phyloP scores from a whole-genome alignment of 2,329 filamentous ascomycete genomes.

The Endocalyx cinctus region DNA sequence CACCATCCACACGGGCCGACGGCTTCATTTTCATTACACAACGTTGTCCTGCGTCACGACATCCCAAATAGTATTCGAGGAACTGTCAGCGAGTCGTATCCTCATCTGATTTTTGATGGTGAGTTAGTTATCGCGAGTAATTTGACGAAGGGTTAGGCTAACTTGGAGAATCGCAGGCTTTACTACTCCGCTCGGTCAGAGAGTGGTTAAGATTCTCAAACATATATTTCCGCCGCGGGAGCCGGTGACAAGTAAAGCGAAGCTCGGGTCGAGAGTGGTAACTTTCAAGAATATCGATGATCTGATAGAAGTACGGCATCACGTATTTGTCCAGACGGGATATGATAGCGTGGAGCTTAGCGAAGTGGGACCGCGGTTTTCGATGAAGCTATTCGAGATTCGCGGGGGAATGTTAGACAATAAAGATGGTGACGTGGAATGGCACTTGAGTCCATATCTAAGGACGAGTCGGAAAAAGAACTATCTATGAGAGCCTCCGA shows the following conservation, averaged over 20 bases:
- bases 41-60: slow-evolving; percentile 87
- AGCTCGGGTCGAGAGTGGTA: slow-evolving; percentile 82
- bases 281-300: slow-evolving; percentile 95
- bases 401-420: slow-evolving; percentile 86
- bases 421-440: slow-evolving; percentile 93
- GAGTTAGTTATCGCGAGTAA: neutral
- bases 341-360: slow-evolving; percentile 85
- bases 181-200: slow-evolving; percentile 70
- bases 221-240: slow-evolving; percentile 92
- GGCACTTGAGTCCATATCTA: slow-evolving; percentile 94
- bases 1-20: slow-evolving; percentile 78
- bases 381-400: slow-evolving; percentile 95
- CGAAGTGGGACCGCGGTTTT: slow-evolving; percentile 91
- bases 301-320: slow-evolving; percentile 86
- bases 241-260: slow-evolving; percentile 62
- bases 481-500: slow-evolving; percentile 74
- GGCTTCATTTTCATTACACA: slow-evolving; percentile 82
- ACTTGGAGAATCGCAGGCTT: slow-evolving; percentile 48
- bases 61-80: slow-evolving; percentile 84
- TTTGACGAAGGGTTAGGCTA: no score
- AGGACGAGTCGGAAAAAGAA: slow-evolving; percentile 93
- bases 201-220: slow-evolving; percentile 86
- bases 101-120: slow-evolving; percentile 89
- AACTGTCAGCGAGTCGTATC: slow-evolving; percentile 87
- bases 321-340: slow-evolving; percentile 90